phyloP scores from a whole-genome alignment of 2,329 filamentous ascomycete genomes.

The Knoxdaviesia capensis region DNA sequence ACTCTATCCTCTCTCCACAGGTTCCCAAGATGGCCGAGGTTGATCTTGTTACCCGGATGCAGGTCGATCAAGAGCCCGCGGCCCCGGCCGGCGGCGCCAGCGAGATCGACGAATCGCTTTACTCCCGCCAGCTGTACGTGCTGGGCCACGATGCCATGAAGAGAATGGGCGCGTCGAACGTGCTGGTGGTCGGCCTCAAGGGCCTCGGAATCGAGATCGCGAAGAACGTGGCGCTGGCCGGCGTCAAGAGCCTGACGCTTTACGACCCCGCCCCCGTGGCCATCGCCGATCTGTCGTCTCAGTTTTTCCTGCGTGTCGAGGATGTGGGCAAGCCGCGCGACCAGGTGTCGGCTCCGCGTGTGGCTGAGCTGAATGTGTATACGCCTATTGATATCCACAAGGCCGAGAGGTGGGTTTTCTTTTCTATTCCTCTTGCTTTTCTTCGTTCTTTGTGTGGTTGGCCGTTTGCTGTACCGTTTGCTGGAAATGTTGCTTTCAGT shows the following conservation, averaged over 20 bases:
- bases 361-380: slow-evolving; percentile 91
- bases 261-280: slow-evolving; percentile 73
- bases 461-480: background rate
- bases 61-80: slow-evolving; percentile 27
- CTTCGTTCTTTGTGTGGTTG: background rate
- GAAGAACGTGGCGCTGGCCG: slow-evolving; percentile 94
- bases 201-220: slow-evolving; percentile 94
- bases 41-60: slow-evolving; percentile 43
- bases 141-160: slow-evolving; percentile 78
- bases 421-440: slow-evolving; percentile 3
- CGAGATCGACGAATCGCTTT: slow-evolving; percentile 55
- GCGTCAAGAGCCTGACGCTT: slow-evolving; percentile 90
- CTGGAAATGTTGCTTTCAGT: background rate
- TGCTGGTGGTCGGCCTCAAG: slow-evolving; percentile 79
- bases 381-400: slow-evolving; percentile 70
- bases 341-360: slow-evolving; percentile 64
- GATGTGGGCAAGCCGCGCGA: slow-evolving; percentile 90
- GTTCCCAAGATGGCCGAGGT: slow-evolving; percentile 33
- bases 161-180: slow-evolving; percentile 91
- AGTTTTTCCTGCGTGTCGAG: slow-evolving; percentile 80
- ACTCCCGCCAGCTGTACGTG: slow-evolving; percentile 56
- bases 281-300: slow-evolving; percentile 80
- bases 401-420: slow-evolving; percentile 24
- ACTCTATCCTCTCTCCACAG: slow-evolving; percentile 12
- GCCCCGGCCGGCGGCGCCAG: slow-evolving; percentile 30